Conservation (phyloP, 2,329 filamentous ascomycete species). For the Immersiporthe knoxdaviesiana region DNA sequence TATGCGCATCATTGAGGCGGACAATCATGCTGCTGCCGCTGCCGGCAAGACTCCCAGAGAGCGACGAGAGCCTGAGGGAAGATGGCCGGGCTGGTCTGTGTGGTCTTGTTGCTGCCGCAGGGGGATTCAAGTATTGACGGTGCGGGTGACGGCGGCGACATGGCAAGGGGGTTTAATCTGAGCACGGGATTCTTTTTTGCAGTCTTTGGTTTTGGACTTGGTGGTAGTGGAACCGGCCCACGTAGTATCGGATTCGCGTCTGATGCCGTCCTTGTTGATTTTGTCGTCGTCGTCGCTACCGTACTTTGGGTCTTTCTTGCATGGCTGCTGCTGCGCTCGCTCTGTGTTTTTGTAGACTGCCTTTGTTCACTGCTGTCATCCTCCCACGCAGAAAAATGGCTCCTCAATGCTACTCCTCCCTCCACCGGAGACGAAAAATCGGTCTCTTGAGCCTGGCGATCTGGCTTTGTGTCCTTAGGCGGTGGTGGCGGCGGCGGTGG, state of each 20-base stretch:
- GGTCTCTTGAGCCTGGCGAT: not conserved
- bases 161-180: conserved; percentile 16
- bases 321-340: not conserved
- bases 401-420: not conserved
- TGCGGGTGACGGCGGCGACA: conserved; percentile 19
- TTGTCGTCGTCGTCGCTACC: conserved; percentile 1
- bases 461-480: conserved; percentile 19
- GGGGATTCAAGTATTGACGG: not conserved
- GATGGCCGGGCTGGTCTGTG: conserved; percentile 14
- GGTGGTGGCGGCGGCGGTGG: conserved; percentile 25
- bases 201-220: not conserved
- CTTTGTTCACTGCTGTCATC: not conserved
- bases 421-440: not conserved
- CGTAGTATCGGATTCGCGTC: conserved; percentile 11
- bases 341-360: conserved; percentile 1
- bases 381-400: not conserved
- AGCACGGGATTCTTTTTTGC: not conserved
- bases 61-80: conserved; percentile 22
- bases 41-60: conserved; percentile 11
- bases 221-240: conserved; percentile 7
- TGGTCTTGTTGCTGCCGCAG: not conserved
- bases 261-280: no score
- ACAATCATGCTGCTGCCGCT: conserved; percentile 20
- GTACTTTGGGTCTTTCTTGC: conserved; percentile 10
- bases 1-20: conserved; percentile 35